Evolutionary conservation across 2,329 filamentous ascomycete species (phyloP).

Genomic region (Ceratocystis cacaofunesta): DNA sequence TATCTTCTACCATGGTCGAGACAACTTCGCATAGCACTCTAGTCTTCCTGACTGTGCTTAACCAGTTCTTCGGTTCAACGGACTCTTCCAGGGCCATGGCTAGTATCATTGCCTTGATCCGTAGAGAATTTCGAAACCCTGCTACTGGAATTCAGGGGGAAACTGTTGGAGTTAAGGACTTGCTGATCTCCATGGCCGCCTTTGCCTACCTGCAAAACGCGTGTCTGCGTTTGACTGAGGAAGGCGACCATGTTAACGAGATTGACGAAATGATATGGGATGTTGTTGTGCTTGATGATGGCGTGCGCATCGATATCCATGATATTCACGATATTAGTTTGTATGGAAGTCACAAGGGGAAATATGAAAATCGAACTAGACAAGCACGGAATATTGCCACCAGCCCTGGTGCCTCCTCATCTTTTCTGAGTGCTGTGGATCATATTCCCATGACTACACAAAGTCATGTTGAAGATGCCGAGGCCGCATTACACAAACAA

Average conservation of each 20-base stretch:
- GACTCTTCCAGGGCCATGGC: constrained; percentile 53
- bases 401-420: not conserved
- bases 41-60: constrained; percentile 42
- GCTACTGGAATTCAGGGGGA: constrained; percentile 45
- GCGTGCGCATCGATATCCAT: constrained; percentile 39
- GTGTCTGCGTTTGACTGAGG: constrained; percentile 37
- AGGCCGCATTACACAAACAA: constrained; percentile 34
- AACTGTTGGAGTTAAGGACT: constrained; percentile 43
- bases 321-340: constrained; percentile 25
- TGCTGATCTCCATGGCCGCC: constrained; percentile 45
- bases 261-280: constrained; percentile 50
- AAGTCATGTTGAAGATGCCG: constrained; percentile 18
- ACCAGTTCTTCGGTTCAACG: constrained; percentile 53
- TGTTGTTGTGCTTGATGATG: constrained; percentile 46
- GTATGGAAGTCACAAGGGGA: constrained; percentile 21
- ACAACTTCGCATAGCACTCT: constrained; percentile 42
- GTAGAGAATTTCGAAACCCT: constrained; percentile 49
- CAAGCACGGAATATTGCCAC: not conserved
- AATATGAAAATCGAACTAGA: not conserved
- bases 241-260: constrained; percentile 32
- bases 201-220: constrained; percentile 46
- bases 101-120: constrained; percentile 48
- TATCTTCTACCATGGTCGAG: constrained; percentile 40
- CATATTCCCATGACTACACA: constrained; percentile 8
- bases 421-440: not conserved